A percentile compares a stretch with the other conserved stretches of the same genome.
These are phyloP conservation scores for Blumeriella jaapii DNA, from an alignment of 2,329 filamentous ascomycete genomes.

Conservation along the genomic window DNA sequence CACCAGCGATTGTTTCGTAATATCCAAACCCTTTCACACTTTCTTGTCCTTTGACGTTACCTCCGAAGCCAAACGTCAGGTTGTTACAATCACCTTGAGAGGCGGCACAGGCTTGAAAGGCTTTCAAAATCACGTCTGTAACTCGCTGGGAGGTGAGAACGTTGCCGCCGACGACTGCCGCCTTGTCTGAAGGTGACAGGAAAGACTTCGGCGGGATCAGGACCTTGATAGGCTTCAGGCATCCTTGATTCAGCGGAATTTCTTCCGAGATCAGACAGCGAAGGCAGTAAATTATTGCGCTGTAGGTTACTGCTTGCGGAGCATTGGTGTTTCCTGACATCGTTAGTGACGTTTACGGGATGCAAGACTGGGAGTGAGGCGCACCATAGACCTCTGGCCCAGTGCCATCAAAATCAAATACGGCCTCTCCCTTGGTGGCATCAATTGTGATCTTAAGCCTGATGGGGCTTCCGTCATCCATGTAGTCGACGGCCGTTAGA, in stretches of 20 bases:
- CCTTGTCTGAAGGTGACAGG: constrained; percentile 62
- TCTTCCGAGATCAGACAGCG: constrained; percentile 70
- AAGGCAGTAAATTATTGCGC: constrained; percentile 77
- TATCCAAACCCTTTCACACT: constrained; percentile 72
- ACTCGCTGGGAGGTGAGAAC: constrained; percentile 71
- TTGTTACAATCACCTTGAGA: constrained; percentile 77
- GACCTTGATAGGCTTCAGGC: constrained; percentile 64
- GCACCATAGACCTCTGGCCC: constrained; percentile 69
- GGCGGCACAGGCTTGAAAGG: constrained; percentile 69
- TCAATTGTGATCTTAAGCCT: constrained; percentile 65
- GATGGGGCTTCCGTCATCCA: constrained; percentile 80
- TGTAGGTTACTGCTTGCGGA: constrained; percentile 70
- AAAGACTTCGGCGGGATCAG: constrained; percentile 61
- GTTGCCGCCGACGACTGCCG: constrained; percentile 75
- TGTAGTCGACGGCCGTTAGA: constrained; percentile 67
- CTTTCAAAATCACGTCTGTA: constrained; percentile 72
- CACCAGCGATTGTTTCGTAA: constrained; percentile 77
- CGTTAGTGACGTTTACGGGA: no score
- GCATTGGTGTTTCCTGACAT: constrained; percentile 82
- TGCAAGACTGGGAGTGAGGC: no score
- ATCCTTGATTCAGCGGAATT: constrained; percentile 76
- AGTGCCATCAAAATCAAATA: constrained; percentile 70
- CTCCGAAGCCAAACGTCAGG: constrained; percentile 72
- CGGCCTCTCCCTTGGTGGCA: constrained; percentile 58
- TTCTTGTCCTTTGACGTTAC: constrained; percentile 45